phyloP scores from a whole-genome alignment of 192 early-diverging fungal genomes.

The Entomortierella beljakovae region DNA sequence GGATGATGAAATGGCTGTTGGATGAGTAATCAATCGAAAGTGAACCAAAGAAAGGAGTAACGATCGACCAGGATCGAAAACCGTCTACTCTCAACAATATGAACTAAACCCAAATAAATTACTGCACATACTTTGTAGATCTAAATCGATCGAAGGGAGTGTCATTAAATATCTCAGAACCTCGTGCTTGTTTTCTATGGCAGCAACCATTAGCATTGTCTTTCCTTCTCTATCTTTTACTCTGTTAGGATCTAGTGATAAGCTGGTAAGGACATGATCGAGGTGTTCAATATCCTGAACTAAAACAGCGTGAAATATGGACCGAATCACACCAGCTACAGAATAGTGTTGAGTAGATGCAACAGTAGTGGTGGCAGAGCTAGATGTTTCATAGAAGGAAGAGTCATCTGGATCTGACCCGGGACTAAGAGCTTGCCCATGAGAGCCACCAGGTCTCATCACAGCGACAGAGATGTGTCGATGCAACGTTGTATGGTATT shows the following conservation, averaged over 20 bases:
- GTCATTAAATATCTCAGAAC: constrained; percentile 39
- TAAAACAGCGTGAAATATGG: constrained; percentile 54
- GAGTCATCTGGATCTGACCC: constrained; percentile 36
- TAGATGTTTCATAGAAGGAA: constrained; percentile 25
- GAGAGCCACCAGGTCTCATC: constrained; percentile 33
- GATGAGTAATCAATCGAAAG: background rate
- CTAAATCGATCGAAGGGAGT: constrained; percentile 23
- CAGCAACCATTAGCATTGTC: constrained; percentile 59
- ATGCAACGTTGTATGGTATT: constrained; percentile 4
- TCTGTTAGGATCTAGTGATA: constrained; percentile 40
- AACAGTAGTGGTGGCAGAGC: constrained; percentile 26
- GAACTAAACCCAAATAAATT: background rate
- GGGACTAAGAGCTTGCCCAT: constrained; percentile 1
- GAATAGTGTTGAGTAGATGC: constrained; percentile 25
- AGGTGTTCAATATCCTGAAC: constrained; percentile 54
- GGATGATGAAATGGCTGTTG: background rate
- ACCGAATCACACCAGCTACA: constrained; percentile 42
- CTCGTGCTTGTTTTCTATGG: constrained; percentile 50
- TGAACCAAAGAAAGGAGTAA: background rate
- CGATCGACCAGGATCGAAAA: background rate
- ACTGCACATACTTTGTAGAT: constrained; percentile 41
- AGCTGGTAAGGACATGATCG: constrained; percentile 46
- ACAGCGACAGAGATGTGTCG: constrained; percentile 19
- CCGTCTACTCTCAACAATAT: background rate
- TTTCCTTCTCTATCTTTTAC: constrained; percentile 52